phyloP scores from a whole-genome alignment of 2,329 filamentous ascomycete species.

The Acrodontium crateriforme region DNA sequence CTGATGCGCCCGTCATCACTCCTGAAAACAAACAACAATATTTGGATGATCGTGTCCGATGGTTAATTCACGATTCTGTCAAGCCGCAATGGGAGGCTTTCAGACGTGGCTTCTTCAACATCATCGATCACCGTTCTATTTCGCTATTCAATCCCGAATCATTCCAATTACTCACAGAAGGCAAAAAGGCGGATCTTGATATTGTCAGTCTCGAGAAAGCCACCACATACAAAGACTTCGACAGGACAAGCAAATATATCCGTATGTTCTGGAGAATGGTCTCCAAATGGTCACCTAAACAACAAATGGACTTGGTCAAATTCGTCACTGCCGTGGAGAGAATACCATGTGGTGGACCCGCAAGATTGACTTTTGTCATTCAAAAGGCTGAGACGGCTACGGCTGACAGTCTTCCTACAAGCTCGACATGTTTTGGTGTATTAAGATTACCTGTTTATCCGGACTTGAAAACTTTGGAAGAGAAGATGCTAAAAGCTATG shows the following conservation, averaged over 20 bases:
- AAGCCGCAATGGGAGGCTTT: conserved; percentile 69
- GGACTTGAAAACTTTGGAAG: conserved; percentile 52
- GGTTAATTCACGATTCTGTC: conserved; percentile 67
- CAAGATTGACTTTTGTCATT: conserved; percentile 70
- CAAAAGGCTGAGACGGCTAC: conserved; percentile 58
- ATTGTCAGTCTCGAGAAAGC: conserved; percentile 56
- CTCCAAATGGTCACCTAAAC: conserved; percentile 48
- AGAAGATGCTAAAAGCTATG: conserved; percentile 71
- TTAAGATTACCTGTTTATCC: conserved; percentile 74
- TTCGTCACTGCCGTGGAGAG: conserved; percentile 92
- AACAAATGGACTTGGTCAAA: conserved; percentile 67
- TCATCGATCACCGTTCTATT: conserved; percentile 9
- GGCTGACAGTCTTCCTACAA: conserved; percentile 57
- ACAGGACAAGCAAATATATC: conserved; percentile 53
- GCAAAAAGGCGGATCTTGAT: conserved; percentile 67
- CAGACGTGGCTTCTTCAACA: conserved; percentile 53
- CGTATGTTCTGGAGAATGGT: conserved; percentile 77
- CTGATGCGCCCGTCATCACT: conserved; percentile 50
- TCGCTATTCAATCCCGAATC: conserved; percentile 46
- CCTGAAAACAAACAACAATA: conserved; percentile 65
- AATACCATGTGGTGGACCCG: conserved; percentile 73
- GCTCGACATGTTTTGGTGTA: conserved; percentile 86
- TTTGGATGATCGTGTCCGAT: conserved; percentile 71
- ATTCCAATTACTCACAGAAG: conserved; percentile 70
- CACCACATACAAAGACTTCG: conserved; percentile 71